These are phyloP conservation scores for Penicillium freii DNA, from an alignment of 2,329 filamentous ascomycete species.

Conservation along the genomic window DNA sequence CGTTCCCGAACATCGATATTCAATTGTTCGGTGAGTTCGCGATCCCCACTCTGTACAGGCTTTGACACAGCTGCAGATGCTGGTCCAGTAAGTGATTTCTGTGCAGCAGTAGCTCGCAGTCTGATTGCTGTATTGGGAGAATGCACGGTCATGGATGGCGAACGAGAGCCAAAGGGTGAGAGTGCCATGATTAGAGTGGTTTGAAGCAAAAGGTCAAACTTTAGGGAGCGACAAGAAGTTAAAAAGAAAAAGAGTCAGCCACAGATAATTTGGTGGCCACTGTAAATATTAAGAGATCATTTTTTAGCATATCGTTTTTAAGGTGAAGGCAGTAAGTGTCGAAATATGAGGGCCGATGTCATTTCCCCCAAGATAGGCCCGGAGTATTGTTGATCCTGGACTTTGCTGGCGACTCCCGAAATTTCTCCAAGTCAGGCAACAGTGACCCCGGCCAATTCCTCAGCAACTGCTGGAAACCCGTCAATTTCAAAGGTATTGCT, in stretches of 20 bases:
- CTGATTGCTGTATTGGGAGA: slow-evolving; percentile 34
- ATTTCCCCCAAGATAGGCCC: slow-evolving; percentile 3
- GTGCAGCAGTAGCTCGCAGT: slow-evolving; percentile 36
- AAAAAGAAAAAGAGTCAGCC: not conserved
- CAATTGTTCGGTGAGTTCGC: slow-evolving; percentile 66
- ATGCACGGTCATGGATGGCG: slow-evolving; percentile 35
- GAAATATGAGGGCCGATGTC: not conserved
- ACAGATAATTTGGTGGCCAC: not conserved
- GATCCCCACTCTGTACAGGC: slow-evolving; percentile 28
- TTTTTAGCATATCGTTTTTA: not conserved
- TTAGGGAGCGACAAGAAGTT: not conserved
- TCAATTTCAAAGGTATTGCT: not conserved
- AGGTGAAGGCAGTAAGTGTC: not conserved
- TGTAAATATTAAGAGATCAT: slow-evolving; percentile 4
- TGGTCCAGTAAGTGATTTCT: slow-evolving; percentile 24
- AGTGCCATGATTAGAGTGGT: slow-evolving; percentile 36
- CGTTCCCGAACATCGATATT: slow-evolving; percentile 80
- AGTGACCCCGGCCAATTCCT: slow-evolving; percentile 8
- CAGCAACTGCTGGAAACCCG: not conserved
- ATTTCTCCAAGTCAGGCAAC: slow-evolving; percentile 27
- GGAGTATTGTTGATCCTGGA: slow-evolving; percentile 36
- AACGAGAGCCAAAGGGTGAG: slow-evolving; percentile 44
- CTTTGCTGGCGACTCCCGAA: slow-evolving; percentile 22
- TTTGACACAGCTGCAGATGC: slow-evolving; percentile 13
- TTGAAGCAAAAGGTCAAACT: slow-evolving; percentile 1